Base-by-base conservation (phyloP, 768 basidiomycete species). In the Mycena indigotica region DNA sequence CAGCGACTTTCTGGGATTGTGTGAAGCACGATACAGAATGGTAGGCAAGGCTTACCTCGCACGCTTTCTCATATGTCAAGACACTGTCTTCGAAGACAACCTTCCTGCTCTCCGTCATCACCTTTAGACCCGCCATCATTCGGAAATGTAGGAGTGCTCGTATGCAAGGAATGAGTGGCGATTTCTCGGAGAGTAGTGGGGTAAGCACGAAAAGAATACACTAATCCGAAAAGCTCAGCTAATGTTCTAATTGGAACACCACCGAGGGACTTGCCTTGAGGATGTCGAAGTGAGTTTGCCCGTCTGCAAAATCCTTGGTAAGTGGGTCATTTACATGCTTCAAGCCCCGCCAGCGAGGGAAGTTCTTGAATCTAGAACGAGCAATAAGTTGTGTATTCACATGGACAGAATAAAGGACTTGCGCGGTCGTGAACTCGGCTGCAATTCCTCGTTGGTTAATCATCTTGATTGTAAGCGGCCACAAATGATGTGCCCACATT, bases 241-340 rank as follows among this genome's bases (percentile, higher is more conserved):
- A 25, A 50, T 13, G 24, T 15, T 23, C 41, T n/a, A 45, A 45
- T 50, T 28, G 48, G 48, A 40, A 23, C 6, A 24, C 23, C 6
- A 26, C 24, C 26, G 21, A n/a, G 29, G 26, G 21, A n/a, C 52
- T 4, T 19, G 44, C 52, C 24, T 53, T 53, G 38, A 53, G 38
- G 28, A 53, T 53, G 38, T 53, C 52, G 15, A 40, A 35, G 24
- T 53, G 48, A 15, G 13, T 50, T 28, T 50, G 48, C 28, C 48
- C 48, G 48, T 50, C 48, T 12, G 48, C 17, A 28, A 53, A 40
- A 39, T 40, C 23, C n/a, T 40, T 39, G 35, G 52, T 53, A 6
- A 35, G n/a, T 4, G 35, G 21, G 16, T 53, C 52, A 26, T 41
- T 53, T 32, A 53, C n/a, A 21, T 53, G 52, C 23, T 53, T 53